These are phyloP conservation scores for Pythium dissotocum DNA, from an alignment of 352 stramenopile species.

Conservation along the genomic window DNA sequence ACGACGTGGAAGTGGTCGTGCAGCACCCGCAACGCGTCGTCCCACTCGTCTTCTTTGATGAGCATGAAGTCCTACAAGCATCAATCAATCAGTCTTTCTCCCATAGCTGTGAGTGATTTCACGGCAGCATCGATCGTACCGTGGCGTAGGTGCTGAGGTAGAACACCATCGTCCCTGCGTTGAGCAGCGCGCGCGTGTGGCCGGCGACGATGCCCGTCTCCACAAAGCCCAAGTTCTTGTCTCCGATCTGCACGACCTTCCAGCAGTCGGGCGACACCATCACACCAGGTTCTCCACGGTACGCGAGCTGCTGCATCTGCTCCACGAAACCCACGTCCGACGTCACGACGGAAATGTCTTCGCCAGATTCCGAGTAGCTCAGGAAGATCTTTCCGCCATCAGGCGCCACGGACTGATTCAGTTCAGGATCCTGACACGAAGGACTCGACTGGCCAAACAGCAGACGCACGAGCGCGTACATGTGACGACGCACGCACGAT, in stretches of 20 bases:
- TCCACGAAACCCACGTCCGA: conserved; percentile 45
- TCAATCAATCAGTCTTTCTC: not conserved
- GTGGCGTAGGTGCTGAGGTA: conserved; percentile 74
- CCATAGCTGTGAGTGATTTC: not conserved
- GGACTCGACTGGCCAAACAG: conserved; percentile 36
- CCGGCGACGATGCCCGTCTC: conserved; percentile 66
- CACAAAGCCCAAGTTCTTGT: conserved; percentile 56
- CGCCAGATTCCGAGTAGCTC: conserved; percentile 60
- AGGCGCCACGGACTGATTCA: not conserved
- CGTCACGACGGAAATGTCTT: conserved; percentile 62
- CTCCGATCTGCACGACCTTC: conserved; percentile 67
- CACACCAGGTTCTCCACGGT: conserved; percentile 44
- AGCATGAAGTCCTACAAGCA: conserved; percentile 56
- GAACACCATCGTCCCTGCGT: conserved; percentile 62
- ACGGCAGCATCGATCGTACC: conserved; percentile 25
- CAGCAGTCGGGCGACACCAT: conserved; percentile 61
- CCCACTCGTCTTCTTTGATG: conserved; percentile 74
- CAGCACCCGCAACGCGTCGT: conserved; percentile 47
- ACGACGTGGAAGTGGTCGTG: conserved; percentile 44
- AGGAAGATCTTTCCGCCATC: conserved; percentile 41
- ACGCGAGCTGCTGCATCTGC: conserved; percentile 37
- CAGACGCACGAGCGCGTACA: conserved; percentile 58
- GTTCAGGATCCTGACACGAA: not conserved
- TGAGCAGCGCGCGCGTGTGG: conserved; percentile 61
- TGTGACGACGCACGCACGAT: conserved; percentile 43